Percentiles rank a stretch among this genome's conserved stretches.
Conservation (phyloP, 345 rosid species). For the Brassica cretica region DNA sequence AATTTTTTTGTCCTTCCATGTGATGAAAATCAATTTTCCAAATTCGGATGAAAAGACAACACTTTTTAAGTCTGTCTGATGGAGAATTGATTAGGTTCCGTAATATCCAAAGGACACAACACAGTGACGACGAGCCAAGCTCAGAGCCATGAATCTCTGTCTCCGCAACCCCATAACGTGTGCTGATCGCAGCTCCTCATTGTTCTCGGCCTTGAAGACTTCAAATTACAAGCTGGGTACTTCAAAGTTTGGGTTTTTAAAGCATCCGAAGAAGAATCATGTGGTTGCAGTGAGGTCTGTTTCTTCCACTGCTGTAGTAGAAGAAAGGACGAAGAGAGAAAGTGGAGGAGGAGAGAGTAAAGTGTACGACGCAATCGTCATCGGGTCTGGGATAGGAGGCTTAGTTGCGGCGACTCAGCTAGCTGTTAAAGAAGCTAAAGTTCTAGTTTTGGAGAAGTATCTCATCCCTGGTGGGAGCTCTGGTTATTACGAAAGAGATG, state of each 20-base stretch:
- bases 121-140: constrained; percentile 21
- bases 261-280: constrained; percentile 21
- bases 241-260: constrained; percentile 11
- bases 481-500: constrained; percentile 81
- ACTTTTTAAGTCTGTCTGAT: background rate
- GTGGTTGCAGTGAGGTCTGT: constrained; percentile 2
- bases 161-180: constrained; percentile 19
- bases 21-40: constrained; percentile 3
- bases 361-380: constrained; percentile 74
- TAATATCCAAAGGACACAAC: background rate
- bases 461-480: constrained; percentile 98
- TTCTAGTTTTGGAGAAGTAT: constrained; percentile 85
- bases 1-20: background rate
- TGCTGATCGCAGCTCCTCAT: background rate
- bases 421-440: constrained; percentile 85
- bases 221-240: constrained; percentile 6
- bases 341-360: constrained; percentile 31
- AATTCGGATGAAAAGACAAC: constrained; percentile 17
- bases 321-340: constrained; percentile 35
- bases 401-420: constrained; percentile 88
- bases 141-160: constrained; percentile 22
- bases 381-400: constrained; percentile 95
- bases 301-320: constrained; percentile 34
- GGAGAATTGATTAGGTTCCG: constrained; percentile 17
- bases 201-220: constrained; percentile 24